These are phyloP conservation scores for Veloboletus limbatus DNA, from an alignment of 1,284 basidiomycete species.

Conservation along the genomic window DNA sequence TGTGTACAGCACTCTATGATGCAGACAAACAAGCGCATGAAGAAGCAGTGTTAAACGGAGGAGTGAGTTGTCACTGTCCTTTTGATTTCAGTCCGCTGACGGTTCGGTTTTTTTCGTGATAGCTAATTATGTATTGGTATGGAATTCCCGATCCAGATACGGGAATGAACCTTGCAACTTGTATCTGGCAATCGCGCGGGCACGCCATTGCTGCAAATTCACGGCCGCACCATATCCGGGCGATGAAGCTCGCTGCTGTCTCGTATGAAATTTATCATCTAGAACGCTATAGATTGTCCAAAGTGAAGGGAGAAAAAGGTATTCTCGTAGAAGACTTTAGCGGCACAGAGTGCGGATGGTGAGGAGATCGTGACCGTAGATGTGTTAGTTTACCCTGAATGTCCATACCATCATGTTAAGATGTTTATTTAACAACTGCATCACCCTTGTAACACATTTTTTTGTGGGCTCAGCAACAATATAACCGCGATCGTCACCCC, in stretches of 20 bases:
- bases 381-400: not conserved
- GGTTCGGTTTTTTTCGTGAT: slow-evolving; percentile 3
- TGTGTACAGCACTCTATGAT: slow-evolving; percentile 67
- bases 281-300: slow-evolving; percentile 71
- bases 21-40: slow-evolving; percentile 86
- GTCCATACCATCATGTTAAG: slow-evolving; percentile 2
- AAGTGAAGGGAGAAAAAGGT: slow-evolving; percentile 53
- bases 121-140: slow-evolving; percentile 88
- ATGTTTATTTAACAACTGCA: not conserved
- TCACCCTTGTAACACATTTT: too few species aligned
- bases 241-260: slow-evolving; percentile 74
- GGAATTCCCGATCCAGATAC: slow-evolving; percentile 75
- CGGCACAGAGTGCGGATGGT: slow-evolving; percentile 73
- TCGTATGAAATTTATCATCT: slow-evolving; percentile 81
- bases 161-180: slow-evolving; percentile 89
- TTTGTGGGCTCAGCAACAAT: too few species aligned
- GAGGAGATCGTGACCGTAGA: too few species aligned
- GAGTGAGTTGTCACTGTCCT: slow-evolving; percentile 44
- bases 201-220: slow-evolving; percentile 80
- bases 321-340: slow-evolving; percentile 59
- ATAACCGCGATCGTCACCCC: too few species aligned
- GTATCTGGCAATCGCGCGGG: slow-evolving; percentile 87
- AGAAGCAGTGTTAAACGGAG: slow-evolving; percentile 85
- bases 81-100: slow-evolving; percentile 4
- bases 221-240: slow-evolving; percentile 75